Evolutionary conservation across 768 basidiomycete species (phyloP).

Genomic region (Mycena filopes): DNA sequence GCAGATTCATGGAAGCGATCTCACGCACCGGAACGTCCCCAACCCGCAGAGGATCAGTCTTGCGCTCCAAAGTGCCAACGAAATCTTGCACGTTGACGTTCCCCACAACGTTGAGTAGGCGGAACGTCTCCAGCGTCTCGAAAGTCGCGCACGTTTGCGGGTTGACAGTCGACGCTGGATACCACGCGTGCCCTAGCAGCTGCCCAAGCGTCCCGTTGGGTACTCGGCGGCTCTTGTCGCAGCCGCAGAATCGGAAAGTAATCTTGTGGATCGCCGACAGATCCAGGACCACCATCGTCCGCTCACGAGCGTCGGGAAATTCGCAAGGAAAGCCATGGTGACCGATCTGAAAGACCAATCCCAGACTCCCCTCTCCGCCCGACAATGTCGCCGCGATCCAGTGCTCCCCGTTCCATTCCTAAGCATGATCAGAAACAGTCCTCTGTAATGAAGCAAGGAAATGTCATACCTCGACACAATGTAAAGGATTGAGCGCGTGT

Average conservation of each 20-base stretch:
- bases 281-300: slow-evolving; percentile 15
- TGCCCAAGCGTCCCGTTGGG: background rate
- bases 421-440: too few relatives aligned
- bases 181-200: slow-evolving; percentile 27
- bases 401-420: slow-evolving; percentile 17
- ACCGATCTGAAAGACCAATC: slow-evolving; percentile 13
- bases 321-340: background rate
- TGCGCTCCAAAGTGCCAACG: slow-evolving; percentile 15
- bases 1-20: background rate
- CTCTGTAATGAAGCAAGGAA: background rate
- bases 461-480: background rate
- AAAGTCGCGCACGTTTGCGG: slow-evolving; percentile 28
- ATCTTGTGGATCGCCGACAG: slow-evolving; percentile 1
- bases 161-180: slow-evolving; percentile 23
- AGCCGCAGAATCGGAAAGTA: slow-evolving; percentile 9
- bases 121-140: slow-evolving; percentile 25
- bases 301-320: background rate
- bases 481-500: slow-evolving; percentile 8
- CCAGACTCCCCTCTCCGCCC: background rate
- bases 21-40: slow-evolving; percentile 5
- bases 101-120: slow-evolving; percentile 20
- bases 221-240: background rate
- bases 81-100: slow-evolving; percentile 30
- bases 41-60: background rate
- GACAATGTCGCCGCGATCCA: background rate